Evolutionary conservation across 768 basidiomycete species (phyloP).

Genomic region (Boletellus sp.): DNA sequence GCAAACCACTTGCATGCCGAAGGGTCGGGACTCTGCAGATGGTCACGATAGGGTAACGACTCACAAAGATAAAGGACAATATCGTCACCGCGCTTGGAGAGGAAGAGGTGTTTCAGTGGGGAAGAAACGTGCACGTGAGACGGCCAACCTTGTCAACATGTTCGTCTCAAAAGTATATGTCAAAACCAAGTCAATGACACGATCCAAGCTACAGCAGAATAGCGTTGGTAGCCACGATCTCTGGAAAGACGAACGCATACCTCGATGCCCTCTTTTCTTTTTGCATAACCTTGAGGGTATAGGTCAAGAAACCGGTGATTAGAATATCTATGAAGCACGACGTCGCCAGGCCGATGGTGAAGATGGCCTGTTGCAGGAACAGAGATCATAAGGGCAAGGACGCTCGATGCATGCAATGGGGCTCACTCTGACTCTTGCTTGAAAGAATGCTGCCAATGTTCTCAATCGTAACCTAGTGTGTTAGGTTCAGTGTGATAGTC

Average conservation of each 20-base stretch:
- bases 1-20: slow-evolving; percentile 38
- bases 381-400: not conserved
- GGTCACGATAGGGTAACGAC: slow-evolving; percentile 6
- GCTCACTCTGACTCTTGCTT: slow-evolving; percentile 20
- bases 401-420: not conserved
- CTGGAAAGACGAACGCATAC: slow-evolving; percentile 14
- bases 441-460: slow-evolving; percentile 23
- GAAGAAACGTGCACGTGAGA: not conserved
- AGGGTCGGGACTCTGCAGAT: not conserved
- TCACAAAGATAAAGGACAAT: slow-evolving; percentile 41
- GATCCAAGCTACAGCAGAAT: slow-evolving; percentile 37
- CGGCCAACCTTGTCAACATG: slow-evolving; percentile 41
- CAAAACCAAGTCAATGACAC: slow-evolving; percentile 44
- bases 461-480: slow-evolving; percentile 24
- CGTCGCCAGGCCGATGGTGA: slow-evolving; percentile 48
- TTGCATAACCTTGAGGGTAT: slow-evolving; percentile 39
- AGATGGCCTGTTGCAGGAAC: slow-evolving; percentile 39
- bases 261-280: slow-evolving; percentile 38
- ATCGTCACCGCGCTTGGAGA: slow-evolving; percentile 37
- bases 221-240: not conserved
- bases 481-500: not conserved
- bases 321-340: slow-evolving; percentile 49
- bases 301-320: slow-evolving; percentile 44
- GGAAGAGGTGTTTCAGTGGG: not conserved
- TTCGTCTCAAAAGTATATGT: slow-evolving; percentile 54